A percentile compares a stretch with the other conserved stretches of the same genome.
These are phyloP conservation scores for Verticillium longisporum DNA, from an alignment of 2,329 filamentous ascomycete species.

Conservation along the genomic window DNA sequence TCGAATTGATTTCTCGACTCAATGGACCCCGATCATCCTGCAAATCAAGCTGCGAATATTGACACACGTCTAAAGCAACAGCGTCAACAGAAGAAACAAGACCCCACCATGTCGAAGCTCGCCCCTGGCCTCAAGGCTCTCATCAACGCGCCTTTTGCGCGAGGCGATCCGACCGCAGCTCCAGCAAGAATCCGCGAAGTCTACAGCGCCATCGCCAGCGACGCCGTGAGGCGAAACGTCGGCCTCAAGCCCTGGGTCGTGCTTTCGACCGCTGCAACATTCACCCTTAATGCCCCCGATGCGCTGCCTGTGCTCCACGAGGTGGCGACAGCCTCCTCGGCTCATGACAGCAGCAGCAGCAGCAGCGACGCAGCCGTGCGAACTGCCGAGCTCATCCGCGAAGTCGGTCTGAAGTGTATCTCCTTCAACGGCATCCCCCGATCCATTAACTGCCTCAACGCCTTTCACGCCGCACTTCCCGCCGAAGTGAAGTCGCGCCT, in stretches of 20 bases:
- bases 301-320: slow-evolving; percentile 59
- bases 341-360: slow-evolving; percentile 8
- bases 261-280: slow-evolving; percentile 70
- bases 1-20: background rate
- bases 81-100: background rate
- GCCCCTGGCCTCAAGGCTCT: slow-evolving; percentile 65
- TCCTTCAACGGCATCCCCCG: slow-evolving; percentile 78
- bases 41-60: background rate
- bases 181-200: slow-evolving; percentile 56
- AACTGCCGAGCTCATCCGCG: slow-evolving; percentile 65
- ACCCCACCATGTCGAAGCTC: slow-evolving; percentile 60
- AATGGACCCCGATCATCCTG: background rate
- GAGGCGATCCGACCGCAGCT: slow-evolving; percentile 58
- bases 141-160: slow-evolving; percentile 63
- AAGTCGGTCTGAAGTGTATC: slow-evolving; percentile 71
- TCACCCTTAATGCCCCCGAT: slow-evolving; percentile 81
- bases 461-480: slow-evolving; percentile 60
- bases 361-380: slow-evolving; percentile 25
- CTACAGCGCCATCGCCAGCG: slow-evolving; percentile 56
- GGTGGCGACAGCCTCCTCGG: slow-evolving; percentile 28
- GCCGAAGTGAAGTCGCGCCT: slow-evolving; percentile 44
- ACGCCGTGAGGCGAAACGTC: slow-evolving; percentile 56
- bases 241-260: slow-evolving; percentile 60
- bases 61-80: background rate
- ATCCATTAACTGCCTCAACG: slow-evolving; percentile 74